Percentiles rank a stretch among this genome's conserved stretches.
phyloP scores from a whole-genome alignment of 2,329 filamentous ascomycete species.

The Botrytis byssoidea region DNA sequence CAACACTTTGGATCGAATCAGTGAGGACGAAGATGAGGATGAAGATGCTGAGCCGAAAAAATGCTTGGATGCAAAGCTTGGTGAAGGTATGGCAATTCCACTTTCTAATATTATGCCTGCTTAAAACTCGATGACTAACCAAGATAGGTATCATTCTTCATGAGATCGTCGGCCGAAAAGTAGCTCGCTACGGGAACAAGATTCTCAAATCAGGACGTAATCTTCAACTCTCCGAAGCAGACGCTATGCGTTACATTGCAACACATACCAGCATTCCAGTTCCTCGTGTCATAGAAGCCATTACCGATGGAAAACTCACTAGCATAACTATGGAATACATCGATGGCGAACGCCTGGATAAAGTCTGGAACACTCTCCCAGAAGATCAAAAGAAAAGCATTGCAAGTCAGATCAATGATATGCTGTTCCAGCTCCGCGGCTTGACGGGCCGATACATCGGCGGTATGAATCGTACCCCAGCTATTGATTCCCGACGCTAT shows the following conservation, averaged over 20 bases:
- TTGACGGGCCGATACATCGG: constrained; percentile 23
- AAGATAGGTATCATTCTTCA: constrained; percentile 19
- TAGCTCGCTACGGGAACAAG: constrained; percentile 22
- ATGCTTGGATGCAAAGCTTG: constrained; percentile 19
- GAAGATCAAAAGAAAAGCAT: constrained; percentile 21
- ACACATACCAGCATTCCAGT: constrained; percentile 46
- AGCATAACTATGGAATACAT: constrained; percentile 26
- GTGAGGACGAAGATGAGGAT: constrained; percentile 14
- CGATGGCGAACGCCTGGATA: constrained; percentile 22
- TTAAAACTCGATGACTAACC: neutral
- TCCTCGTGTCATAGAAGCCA: constrained; percentile 42
- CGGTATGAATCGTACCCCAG: constrained; percentile 19
- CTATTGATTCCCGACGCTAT: constrained; percentile 22
- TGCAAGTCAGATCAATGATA: constrained; percentile 20
- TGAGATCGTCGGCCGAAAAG: constrained; percentile 20
- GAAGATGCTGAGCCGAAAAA: constrained; percentile 3
- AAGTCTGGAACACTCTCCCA: constrained; percentile 20
- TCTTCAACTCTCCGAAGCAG: constrained; percentile 41
- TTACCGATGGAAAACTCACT: constrained; percentile 4
- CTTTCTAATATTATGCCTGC: too few species aligned
- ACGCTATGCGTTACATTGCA: constrained; percentile 44
- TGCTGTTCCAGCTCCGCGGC: constrained; percentile 24
- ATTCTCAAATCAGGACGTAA: constrained; percentile 24
- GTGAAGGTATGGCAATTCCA: neutral
- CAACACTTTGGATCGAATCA: constrained; percentile 12